These are phyloP conservation scores for Trichoderma citrinoviride DNA, from an alignment of 2,329 filamentous ascomycete species.

Conservation along the genomic window DNA sequence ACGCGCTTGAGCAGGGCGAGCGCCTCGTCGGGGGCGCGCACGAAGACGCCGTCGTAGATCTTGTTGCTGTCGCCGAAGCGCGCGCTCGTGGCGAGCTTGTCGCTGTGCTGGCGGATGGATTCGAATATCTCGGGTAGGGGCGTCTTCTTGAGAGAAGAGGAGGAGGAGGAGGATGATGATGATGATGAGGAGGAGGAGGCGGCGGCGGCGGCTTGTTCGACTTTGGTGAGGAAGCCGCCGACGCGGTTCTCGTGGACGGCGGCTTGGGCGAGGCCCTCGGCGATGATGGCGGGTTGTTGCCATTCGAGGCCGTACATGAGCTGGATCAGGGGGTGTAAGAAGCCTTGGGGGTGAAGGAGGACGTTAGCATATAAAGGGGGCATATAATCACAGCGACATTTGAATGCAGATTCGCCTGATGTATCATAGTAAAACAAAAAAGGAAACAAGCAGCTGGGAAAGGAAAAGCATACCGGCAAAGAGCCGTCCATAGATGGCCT, in stretches of 20 bases:
- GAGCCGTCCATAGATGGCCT: constrained; percentile 67
- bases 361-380: not conserved
- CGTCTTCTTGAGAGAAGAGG: constrained; percentile 17
- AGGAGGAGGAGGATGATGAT: not conserved
- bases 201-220: constrained; percentile 47
- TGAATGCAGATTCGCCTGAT: too few species aligned
- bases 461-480: constrained; percentile 51
- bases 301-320: constrained; percentile 84
- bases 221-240: constrained; percentile 49
- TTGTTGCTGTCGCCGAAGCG: constrained; percentile 56
- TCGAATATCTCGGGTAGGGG: constrained; percentile 56
- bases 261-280: constrained; percentile 74
- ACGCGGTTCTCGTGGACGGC: constrained; percentile 64
- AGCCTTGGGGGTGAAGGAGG: constrained; percentile 47
- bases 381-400: too few species aligned
- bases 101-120: constrained; percentile 50
- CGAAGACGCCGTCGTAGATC: constrained; percentile 66
- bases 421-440: not conserved
- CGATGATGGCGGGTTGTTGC: constrained; percentile 74
- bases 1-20: constrained; percentile 59
- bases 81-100: constrained; percentile 54
- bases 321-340: constrained; percentile 80
- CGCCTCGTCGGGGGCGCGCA: constrained; percentile 62
- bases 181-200: not conserved
- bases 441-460: too few species aligned